These are phyloP conservation scores for Pythium myriotylum DNA, from an alignment of 352 stramenopile species.

Conservation along the genomic window DNA sequence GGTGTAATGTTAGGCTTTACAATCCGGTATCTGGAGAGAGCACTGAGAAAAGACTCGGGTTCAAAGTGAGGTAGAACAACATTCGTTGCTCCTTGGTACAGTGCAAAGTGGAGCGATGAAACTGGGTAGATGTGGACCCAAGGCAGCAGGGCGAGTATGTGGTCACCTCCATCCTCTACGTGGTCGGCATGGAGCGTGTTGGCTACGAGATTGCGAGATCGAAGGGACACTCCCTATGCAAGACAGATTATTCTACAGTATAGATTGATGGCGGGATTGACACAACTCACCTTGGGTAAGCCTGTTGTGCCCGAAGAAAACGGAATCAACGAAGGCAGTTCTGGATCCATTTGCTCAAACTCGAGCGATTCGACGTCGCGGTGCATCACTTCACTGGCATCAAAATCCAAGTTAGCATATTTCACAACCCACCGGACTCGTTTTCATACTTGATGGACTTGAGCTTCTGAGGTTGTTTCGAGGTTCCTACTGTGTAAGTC, in stretches of 20 bases:
- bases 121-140: constrained; percentile 97
- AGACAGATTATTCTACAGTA: background rate
- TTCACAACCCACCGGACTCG: constrained; percentile 29
- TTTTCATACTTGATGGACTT: constrained; percentile 63
- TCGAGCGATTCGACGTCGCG: constrained; percentile 44
- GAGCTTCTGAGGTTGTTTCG: constrained; percentile 25
- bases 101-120: constrained; percentile 76
- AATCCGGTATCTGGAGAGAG: constrained; percentile 67
- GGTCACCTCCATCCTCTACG: constrained; percentile 57
- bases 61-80: constrained; percentile 93
- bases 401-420: background rate
- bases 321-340: constrained; percentile 64
- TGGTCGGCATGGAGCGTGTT: constrained; percentile 87
- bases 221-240: constrained; percentile 56
- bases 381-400: constrained; percentile 43
- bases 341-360: constrained; percentile 66
- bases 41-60: constrained; percentile 81
- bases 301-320: constrained; percentile 96
- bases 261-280: no score
- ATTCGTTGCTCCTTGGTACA: constrained; percentile 78
- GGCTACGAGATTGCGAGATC: constrained; percentile 85
- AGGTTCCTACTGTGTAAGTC: constrained; percentile 54
- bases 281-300: constrained; percentile 69
- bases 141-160: constrained; percentile 77
- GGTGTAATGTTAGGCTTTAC: constrained; percentile 76